Percentiles rank a stretch among this genome's conserved stretches.
phyloP scores from a whole-genome alignment of 2,329 filamentous ascomycete species.

The Aspergillus quadricinctus region DNA sequence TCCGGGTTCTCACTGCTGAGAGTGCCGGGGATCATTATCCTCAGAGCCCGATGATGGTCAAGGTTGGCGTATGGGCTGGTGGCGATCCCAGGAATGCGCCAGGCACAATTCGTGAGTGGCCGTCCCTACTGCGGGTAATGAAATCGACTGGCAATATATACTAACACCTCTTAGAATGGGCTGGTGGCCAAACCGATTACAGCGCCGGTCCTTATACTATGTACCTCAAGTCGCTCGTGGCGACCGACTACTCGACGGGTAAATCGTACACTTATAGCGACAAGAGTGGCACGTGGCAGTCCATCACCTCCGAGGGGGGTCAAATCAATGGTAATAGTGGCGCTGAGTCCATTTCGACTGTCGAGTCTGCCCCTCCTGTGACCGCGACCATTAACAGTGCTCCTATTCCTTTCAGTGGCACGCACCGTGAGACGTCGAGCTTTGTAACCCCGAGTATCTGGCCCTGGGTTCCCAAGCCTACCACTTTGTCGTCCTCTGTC shows the following conservation, averaged over 20 bases:
- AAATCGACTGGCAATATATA: conserved; percentile 1
- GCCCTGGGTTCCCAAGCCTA: conserved; percentile 60
- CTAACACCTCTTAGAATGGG: conserved; percentile 58
- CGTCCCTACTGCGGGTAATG: conserved; percentile 1
- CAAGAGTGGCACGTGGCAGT: conserved; percentile 70
- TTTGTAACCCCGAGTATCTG: conserved; percentile 58
- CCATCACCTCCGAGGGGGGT: conserved; percentile 78
- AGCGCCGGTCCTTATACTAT: conserved; percentile 78
- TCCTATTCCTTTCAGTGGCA: conserved; percentile 62
- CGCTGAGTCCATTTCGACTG: conserved; percentile 38
- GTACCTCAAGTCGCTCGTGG: conserved; percentile 68
- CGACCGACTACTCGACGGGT: conserved; percentile 92
- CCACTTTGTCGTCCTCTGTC: conserved; percentile 46
- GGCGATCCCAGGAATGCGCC: conserved; percentile 74
- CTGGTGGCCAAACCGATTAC: conserved; percentile 81
- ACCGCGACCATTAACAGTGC: conserved; percentile 60
- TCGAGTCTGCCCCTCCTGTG: conserved; percentile 54
- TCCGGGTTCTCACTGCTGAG: conserved; percentile 68
- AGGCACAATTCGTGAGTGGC: conserved; percentile 65
- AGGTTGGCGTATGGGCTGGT: conserved; percentile 87
- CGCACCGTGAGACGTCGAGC: conserved; percentile 39
- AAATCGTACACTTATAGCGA: conserved; percentile 78
- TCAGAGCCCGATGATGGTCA: conserved; percentile 92
- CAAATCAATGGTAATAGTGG: conserved; percentile 61
- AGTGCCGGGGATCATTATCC: conserved; percentile 78